Percentiles rank a stretch among this genome's conserved stretches.
Conservation (phyloP, 306 rosid genomes). For the Fagus sylvatica region DNA sequence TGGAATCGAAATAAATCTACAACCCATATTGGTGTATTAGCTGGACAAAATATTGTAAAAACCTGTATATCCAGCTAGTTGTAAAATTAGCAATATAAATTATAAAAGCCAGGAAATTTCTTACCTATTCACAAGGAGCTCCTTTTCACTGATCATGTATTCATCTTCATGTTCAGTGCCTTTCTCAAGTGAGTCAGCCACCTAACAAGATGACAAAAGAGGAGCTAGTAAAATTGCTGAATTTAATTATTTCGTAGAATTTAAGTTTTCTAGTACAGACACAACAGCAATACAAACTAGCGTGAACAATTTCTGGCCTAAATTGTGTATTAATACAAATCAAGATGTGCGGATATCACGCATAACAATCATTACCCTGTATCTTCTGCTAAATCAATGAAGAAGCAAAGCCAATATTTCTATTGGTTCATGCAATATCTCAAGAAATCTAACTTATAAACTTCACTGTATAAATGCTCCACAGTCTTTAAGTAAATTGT, state of each 20-base stretch:
- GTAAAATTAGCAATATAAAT: background rate
- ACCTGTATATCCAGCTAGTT: slow-evolving; percentile 7
- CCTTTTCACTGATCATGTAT: slow-evolving; percentile 98
- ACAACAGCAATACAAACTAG: background rate
- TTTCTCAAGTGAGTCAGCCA: slow-evolving; percentile 96
- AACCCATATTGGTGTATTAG: slow-evolving; percentile 29
- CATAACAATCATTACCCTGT: background rate
- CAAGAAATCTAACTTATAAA: background rate
- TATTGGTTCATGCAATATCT: background rate
- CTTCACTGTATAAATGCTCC: background rate
- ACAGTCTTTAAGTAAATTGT: background rate
- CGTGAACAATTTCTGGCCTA: background rate
- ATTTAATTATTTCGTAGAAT: background rate
- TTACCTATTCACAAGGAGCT: slow-evolving; percentile 95
- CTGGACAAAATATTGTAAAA: slow-evolving; percentile 2
- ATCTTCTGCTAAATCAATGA: background rate
- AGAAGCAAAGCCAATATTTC: background rate
- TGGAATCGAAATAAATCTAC: slow-evolving; percentile 92
- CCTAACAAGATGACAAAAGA: slow-evolving; percentile 47
- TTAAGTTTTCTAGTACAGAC: background rate
- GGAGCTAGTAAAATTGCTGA: slow-evolving; percentile 18
- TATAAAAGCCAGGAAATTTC: background rate
- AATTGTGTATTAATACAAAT: background rate
- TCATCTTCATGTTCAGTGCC: slow-evolving; percentile 99
- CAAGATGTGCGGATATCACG: background rate